These are phyloP conservation scores for Phytophthora fragariae DNA, from an alignment of 352 stramenopile genomes.

Conservation along the genomic window DNA sequence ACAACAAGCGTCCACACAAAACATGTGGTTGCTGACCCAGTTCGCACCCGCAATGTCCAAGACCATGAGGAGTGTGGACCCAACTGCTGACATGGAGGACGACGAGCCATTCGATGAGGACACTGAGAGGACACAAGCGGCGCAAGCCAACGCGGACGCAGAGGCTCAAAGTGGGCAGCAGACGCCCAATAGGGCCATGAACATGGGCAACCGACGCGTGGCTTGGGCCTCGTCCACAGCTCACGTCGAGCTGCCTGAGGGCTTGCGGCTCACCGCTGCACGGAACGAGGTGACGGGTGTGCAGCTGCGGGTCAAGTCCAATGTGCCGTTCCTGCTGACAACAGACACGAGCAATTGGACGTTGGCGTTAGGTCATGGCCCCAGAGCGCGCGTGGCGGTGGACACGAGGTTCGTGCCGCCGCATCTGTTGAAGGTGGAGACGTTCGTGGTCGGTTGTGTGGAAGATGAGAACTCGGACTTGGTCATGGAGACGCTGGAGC, in stretches of 20 bases:
- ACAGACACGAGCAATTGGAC: conserved; percentile 72
- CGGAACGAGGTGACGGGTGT: conserved; percentile 67
- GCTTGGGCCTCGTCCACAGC: conserved; percentile 43
- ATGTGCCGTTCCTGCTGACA: conserved; percentile 56
- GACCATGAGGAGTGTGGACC: conserved; percentile 33
- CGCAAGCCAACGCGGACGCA: conserved; percentile 4
- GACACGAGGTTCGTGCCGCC: conserved; percentile 66
- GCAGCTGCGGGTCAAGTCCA: conserved; percentile 67
- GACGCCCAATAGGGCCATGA: background rate
- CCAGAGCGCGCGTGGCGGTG: conserved; percentile 60
- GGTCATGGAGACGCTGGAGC: conserved; percentile 71
- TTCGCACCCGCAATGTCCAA: conserved; percentile 69
- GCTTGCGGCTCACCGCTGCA: conserved; percentile 49
- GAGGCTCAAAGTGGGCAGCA: conserved; percentile 10
- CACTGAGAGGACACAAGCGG: conserved; percentile 23
- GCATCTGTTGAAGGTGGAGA: conserved; percentile 51
- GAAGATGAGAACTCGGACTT: conserved; percentile 64
- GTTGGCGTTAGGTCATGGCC: conserved; percentile 59
- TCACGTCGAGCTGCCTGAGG: conserved; percentile 47
- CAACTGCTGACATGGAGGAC: conserved; percentile 50
- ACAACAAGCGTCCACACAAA: background rate
- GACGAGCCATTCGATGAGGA: conserved; percentile 49
- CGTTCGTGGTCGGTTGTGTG: conserved; percentile 67
- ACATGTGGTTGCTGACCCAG: conserved; percentile 59
- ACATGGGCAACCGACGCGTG: conserved; percentile 31